Evolutionary conservation across 257 asterid genomes (phyloP), one percentile per base, ranked within the genome.

Genomic region (Solanum phureja): DNA sequence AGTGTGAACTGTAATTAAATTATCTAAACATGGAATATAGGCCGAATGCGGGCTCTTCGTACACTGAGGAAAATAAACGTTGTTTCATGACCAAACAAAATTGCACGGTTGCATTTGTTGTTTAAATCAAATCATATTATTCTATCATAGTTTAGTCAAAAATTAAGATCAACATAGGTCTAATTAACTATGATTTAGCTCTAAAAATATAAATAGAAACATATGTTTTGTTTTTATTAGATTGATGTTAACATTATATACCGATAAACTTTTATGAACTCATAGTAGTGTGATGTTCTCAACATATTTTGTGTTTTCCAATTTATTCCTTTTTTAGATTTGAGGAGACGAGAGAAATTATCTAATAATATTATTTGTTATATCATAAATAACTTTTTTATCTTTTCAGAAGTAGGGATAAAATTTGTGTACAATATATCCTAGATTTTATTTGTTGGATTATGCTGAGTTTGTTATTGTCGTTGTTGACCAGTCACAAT

Each of bases 341-440:
- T 60, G 0, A 58, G 24, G 66, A 58, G 2, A 21, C 0, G 24
- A 58, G 66, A 58, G 0, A 58, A 19, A 58, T 58, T 58, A 58
- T 58, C 66, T 58, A 7, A 58, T 58, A 7, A 0, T 58, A 58
- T 19, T 0, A 58, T 58, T 21, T 0, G 5, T 58, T 60, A 21
- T 60, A 0, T 60, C 13, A 3, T 60, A 60, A 60, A 60, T 60
- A 8, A 9, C 0, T 60, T 18, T 19, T 60, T 60, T 60, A 1
- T 21, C 2, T 21, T 60, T 60, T 21, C 0, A 60, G 0, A 60
- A 60, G 0, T 21, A 60, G 0, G 12, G 13, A 21, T 60, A 60
- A 60, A 8, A 21, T 8, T 3, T 60, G 27, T 60, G 29, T 60
- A 60, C 5, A 60, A 23, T 60, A 0, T 60, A 60, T 21, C 2